phyloP scores from a whole-genome alignment of 768 basidiomycete genomes.

The Paxillus involutus region DNA sequence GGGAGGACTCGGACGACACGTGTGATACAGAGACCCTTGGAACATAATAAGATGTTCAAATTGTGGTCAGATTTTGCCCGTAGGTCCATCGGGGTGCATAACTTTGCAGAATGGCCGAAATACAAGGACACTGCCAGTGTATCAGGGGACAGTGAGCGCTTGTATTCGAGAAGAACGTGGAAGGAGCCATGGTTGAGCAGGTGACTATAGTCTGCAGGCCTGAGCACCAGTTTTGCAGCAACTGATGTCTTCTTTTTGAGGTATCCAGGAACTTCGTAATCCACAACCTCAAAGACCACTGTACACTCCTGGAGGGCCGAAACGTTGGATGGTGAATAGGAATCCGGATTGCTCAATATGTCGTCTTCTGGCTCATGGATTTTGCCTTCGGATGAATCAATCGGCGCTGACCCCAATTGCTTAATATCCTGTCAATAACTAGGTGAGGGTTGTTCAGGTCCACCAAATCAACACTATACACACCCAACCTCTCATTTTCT shows the following conservation, averaged over 20 bases:
- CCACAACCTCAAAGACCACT: no score
- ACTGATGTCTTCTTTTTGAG: no score
- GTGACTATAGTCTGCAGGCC: no score
- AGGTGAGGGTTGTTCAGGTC: no score
- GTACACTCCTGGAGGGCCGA: no score
- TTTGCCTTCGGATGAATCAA: conserved; percentile 8
- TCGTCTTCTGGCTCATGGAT: background rate
- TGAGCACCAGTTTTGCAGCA: no score
- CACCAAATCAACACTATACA: background rate
- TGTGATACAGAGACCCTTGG: no score
- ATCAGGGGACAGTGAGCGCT: no score
- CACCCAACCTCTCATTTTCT: conserved; percentile 18
- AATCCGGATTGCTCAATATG: background rate
- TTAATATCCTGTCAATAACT: conserved; percentile 12
- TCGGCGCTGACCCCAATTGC: conserved; percentile 9
- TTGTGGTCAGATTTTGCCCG: background rate
- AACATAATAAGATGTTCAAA: no score
- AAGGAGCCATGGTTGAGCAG: no score
- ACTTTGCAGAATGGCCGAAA: background rate
- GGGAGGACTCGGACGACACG: conserved; percentile 21
- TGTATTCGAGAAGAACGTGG: no score
- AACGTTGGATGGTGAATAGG: conserved; percentile 7
- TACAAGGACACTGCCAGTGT: background rate
- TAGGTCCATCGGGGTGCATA: background rate
- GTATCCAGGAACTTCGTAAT: no score